Evolutionary conservation across 2,329 filamentous ascomycete species (phyloP), one percentile per base, ranked within the genome.

Genomic region (Fusarium acutatum): DNA sequence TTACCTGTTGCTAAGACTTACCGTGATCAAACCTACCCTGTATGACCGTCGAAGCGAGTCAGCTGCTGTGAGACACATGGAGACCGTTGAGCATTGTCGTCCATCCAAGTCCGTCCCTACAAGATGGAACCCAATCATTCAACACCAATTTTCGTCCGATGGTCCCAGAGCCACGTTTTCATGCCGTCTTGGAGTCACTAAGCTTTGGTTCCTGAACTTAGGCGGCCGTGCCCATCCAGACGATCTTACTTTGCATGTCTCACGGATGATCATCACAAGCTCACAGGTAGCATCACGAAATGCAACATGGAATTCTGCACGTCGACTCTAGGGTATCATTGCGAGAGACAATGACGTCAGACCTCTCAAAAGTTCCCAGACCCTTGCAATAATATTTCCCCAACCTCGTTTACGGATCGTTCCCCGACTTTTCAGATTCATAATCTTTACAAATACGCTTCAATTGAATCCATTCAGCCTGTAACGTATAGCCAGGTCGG

Each of bases 301-400:
- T 68, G 35, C 32, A 49, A 68, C 64, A 24, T 68, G n/a, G 11
- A 41, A 22, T 38, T 26, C 15, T 41, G 28, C 52, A 37, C 30
- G 34, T 14, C 5, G n/a, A 9, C 22, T 50, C 24, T 40, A 68
- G 56, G 65, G 66, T 63, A 63, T 37, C 17, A 26, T 35, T 38
- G 20, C 2, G 34, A 32, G 10, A 30, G n/a, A 12, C 15, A 34
- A 40, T 69, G 65, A 64, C 65, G 65, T 69, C 59, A 69, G n/a
- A 53, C 52, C 59, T 64, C 44, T 53, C 66, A 69, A 12, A 41
- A 67, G 59, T 28, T 24, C n/a, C 28, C 12, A 40, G 28, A 52
- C 40, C 64, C 46, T 12, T 40, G 64, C 24, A 50, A 37, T 18
- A 40, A n/a, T 22, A 52, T 50, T 34, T 60, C 44, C 62, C 64